Evolutionary conservation across 2,329 filamentous ascomycete species (phyloP), one percentile per base, ranked within the genome.

Genomic region (Raffaelea albimanens): DNA sequence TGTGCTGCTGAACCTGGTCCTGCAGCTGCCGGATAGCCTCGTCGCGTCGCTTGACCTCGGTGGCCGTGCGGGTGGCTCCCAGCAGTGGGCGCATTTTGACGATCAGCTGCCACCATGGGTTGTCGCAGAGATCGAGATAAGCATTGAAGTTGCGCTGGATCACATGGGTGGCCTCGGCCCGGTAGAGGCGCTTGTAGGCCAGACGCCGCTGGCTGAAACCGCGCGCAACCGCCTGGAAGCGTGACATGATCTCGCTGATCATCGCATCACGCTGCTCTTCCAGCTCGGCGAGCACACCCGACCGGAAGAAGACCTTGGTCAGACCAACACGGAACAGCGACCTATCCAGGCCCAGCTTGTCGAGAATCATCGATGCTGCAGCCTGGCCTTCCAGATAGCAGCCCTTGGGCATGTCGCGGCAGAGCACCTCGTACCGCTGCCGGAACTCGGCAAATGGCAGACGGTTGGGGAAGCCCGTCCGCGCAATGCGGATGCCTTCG

Each of bases 251-350:
- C 54, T 95, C 85, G 8, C 87, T 85, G 56, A 99, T 97, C 19
- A 98, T 74, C 2, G 87, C 76, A 63, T 98, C 93, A 48, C 93
- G 83, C 63, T 94, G 87, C 64, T 97, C 94, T 76, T 99, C 93
- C 14, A 99, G 73, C 63, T 98, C 93, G 34, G 93, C 93, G 42
- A 99, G 76, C 3, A 99, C 91, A 50, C 93, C 93, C 40, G 93
- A 89, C 52, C 94, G 79, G 75, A 98, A 98, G 69, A 98, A 98
- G 13, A 98, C 91, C 65, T 98, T 98, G 21, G 89, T 96, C 49
- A 96, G 72, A 57, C 93, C 93, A 49, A 99, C 89, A 20, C 94
- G 85, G 64, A 94, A 98, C 53, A 95, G 78, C 11, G 87, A 76
- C 54, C 75, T 83, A 63, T 98, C 93, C 56, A 98, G 75, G 18